Percentiles rank a stretch among this genome's conserved stretches.
These are phyloP conservation scores for Saccharomyces hybrid DNA, from an alignment of 1,139 yeast species.

Conservation along the genomic window DNA sequence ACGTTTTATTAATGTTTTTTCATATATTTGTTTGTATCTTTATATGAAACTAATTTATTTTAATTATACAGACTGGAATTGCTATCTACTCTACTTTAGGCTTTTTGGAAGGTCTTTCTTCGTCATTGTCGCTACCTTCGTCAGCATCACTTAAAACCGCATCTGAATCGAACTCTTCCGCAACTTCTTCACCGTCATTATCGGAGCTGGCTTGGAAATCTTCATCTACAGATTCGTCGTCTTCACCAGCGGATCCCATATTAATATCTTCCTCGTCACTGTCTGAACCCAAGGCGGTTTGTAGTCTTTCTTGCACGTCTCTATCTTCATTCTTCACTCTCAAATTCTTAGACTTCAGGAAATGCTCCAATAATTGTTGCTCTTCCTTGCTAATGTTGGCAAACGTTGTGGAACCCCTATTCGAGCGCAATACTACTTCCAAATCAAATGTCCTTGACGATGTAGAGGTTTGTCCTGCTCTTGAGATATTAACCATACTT, in stretches of 20 bases:
- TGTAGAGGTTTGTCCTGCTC: constrained; percentile 76
- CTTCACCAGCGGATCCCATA: constrained; percentile 71
- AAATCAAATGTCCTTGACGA: constrained; percentile 90
- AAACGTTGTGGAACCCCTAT: constrained; percentile 68
- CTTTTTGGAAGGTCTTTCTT: constrained; percentile 32
- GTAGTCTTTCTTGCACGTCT: constrained; percentile 74
- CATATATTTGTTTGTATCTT: background rate
- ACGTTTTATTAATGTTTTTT: no score
- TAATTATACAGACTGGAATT: constrained; percentile 1
- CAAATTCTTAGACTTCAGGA: constrained; percentile 68
- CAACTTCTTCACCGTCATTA: constrained; percentile 56
- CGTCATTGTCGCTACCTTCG: constrained; percentile 34
- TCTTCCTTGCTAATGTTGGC: constrained; percentile 89
- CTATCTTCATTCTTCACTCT: constrained; percentile 83
- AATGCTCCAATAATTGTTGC: constrained; percentile 69
- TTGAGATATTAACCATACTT: constrained; percentile 67
- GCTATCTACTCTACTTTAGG: constrained; percentile 23
- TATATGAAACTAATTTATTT: background rate
- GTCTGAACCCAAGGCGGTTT: constrained; percentile 65
- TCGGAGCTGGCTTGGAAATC: constrained; percentile 58
- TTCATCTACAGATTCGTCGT: constrained; percentile 60
- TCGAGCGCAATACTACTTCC: constrained; percentile 63
- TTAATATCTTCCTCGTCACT: constrained; percentile 59
- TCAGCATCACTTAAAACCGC: constrained; percentile 43
- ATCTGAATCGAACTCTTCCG: constrained; percentile 83